phyloP scores from a whole-genome alignment of 2,329 filamentous ascomycete genomes.

The Pleomassaria siparia region DNA sequence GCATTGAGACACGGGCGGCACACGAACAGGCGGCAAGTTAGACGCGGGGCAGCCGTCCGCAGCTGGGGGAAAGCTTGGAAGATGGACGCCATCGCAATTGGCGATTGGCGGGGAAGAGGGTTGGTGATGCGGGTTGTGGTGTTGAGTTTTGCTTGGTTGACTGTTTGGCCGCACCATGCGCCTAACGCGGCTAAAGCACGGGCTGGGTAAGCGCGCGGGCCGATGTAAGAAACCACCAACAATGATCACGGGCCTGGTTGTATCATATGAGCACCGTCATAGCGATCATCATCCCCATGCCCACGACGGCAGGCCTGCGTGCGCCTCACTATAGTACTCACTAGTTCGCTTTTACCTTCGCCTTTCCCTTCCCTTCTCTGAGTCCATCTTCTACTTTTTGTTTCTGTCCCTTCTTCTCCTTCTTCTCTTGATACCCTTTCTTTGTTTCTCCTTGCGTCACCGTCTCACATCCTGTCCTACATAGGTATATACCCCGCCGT shows the following conservation, averaged over 20 bases:
- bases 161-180: neutral
- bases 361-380: conserved; percentile 1
- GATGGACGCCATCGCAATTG: conserved; percentile 37
- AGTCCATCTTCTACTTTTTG: neutral
- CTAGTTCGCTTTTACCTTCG: too few relatives aligned
- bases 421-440: neutral
- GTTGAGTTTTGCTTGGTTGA: neutral
- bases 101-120: conserved; percentile 3
- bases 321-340: neutral
- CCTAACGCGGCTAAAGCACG: too few relatives aligned
- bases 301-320: neutral
- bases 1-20: conserved; percentile 35
- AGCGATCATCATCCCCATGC: neutral
- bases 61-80: conserved; percentile 42
- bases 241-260: neutral
- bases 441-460: neutral
- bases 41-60: conserved; percentile 41
- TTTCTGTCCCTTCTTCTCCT: conserved; percentile 7
- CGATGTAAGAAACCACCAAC: too few relatives aligned
- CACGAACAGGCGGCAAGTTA: conserved; percentile 40
- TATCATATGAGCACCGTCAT: neutral
- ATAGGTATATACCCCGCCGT: conserved; percentile 1
- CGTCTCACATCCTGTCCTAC: neutral
- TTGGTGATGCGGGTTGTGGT: neutral
- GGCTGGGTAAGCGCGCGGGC: too few relatives aligned